These are phyloP conservation scores for Plasmodium knowlesi DNA, from an alignment of 169 alveolate species.

Conservation along the genomic window DNA sequence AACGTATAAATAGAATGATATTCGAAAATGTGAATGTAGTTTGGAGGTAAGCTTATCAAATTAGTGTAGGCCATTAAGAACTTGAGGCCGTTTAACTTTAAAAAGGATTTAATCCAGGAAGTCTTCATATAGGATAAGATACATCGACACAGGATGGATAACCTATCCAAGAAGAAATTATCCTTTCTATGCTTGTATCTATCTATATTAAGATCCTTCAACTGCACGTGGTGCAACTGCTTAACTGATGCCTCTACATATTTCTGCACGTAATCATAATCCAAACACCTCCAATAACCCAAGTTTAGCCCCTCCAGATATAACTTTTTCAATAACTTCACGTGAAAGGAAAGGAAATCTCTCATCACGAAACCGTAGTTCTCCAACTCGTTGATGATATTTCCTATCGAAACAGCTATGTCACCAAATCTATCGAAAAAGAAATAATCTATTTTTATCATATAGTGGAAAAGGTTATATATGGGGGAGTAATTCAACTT, in stretches of 20 bases:
- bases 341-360: conserved; percentile 44
- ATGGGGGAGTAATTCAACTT: conserved; percentile 76
- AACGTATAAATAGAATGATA: conserved; percentile 51
- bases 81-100: conserved; percentile 54
- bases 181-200: conserved; percentile 55
- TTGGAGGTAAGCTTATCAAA: conserved; percentile 50
- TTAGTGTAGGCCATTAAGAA: conserved; percentile 41
- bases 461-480: conserved; percentile 77
- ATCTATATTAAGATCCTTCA: conserved; percentile 61
- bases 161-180: conserved; percentile 51
- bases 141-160: conserved; percentile 60
- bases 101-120: conserved; percentile 51
- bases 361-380: conserved; percentile 64
- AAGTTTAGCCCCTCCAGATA: conserved; percentile 51
- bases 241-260: conserved; percentile 45
- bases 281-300: conserved; percentile 62
- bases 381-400: conserved; percentile 65
- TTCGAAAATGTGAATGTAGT: conserved; percentile 58
- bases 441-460: conserved; percentile 81
- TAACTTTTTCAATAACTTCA: conserved; percentile 47
- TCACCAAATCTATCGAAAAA: conserved; percentile 86
- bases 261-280: conserved; percentile 50
- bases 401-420: conserved; percentile 84
- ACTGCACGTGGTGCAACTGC: conserved; percentile 8
- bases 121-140: conserved; percentile 70